Evolutionary conservation across 495 filamentous ascomycete species (phyloP), one percentile per base, ranked within the genome.

Genomic region (Astrocystis sublimbata): DNA sequence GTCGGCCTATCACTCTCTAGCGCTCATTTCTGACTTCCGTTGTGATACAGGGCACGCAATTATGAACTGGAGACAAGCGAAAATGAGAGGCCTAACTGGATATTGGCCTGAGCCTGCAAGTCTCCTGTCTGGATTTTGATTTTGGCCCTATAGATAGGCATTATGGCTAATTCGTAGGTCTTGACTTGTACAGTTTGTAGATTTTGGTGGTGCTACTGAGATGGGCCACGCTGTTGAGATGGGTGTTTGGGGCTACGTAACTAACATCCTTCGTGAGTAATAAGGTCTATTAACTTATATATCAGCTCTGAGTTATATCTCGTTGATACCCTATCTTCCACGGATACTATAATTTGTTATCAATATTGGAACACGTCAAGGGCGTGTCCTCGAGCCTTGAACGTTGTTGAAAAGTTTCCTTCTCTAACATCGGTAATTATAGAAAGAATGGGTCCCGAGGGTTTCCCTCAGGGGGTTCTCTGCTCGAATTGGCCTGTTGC

Each of bases 81-180:
- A n/a, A n/a, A 49, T n/a, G 0, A 17, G 1, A 17, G 15, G 0
- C 21, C 0, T n/a, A n/a, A n/a, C n/a, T n/a, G n/a, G 17, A 0
- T 30, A 9, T 15, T 30, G 6, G 0, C 0, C 4, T 24, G 54
- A 57, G 17, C 54, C 54, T 31, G 54, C n/a, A 28, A 57, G 54
- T 45, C 15, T 45, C 12, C 13, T 28, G 3, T 17, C 40, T 6
- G 6, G 35, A 6, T 26, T 10, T 19, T 24, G 3, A 21, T 10
- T 30, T 56, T 19, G 13, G 31, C 52, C 31, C 3, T 5, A 2
- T 42, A n/a, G 6, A 3, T 42, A n/a, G 6, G 6, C 3, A 30
- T 28, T 10, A 33, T 12, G n/a, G 3, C 28, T 57, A 57, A 57
- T 28, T 0, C 13, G 5, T n/a, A 15, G 10, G 0, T n/a, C 28